Conservation (phyloP, 495 filamentous ascomycete genomes). For the Aspergillus olivimuriae region DNA sequence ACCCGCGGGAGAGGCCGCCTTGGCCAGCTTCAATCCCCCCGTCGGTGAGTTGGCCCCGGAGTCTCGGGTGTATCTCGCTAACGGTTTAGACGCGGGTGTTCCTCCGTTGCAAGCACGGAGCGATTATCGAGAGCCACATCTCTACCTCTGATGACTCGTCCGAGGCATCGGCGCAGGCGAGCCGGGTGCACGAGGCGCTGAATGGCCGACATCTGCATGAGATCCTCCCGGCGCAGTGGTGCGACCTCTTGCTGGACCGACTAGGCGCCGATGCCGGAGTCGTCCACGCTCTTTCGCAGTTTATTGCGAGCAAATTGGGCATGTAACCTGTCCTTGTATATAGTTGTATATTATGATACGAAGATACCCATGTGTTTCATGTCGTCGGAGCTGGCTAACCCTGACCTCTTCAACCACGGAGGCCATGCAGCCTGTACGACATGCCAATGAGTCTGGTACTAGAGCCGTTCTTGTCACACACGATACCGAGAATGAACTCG, state of each 20-base stretch:
- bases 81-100: slow-evolving; percentile 39
- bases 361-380: too few species aligned
- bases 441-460: too few species aligned
- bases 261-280: slow-evolving; percentile 6
- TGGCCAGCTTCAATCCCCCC: slow-evolving; percentile 35
- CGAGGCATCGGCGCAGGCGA: slow-evolving; percentile 29
- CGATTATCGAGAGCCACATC: slow-evolving; percentile 39
- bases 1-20: slow-evolving; percentile 45
- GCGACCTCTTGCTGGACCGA: slow-evolving; percentile 16
- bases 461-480: too few species aligned
- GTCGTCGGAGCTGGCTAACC: too few species aligned
- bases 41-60: slow-evolving; percentile 21
- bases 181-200: slow-evolving; percentile 28
- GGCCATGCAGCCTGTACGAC: too few species aligned
- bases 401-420: too few species aligned
- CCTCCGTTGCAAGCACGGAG: slow-evolving; percentile 37
- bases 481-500: too few species aligned
- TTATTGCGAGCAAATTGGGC: slow-evolving; percentile 13
- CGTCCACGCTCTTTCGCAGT: slow-evolving; percentile 13
- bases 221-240: slow-evolving; percentile 28
- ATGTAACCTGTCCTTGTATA: not conserved
- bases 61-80: too few species aligned
- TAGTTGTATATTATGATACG: not conserved
- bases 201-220: slow-evolving; percentile 39
- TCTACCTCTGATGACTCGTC: slow-evolving; percentile 31